phyloP scores from a whole-genome alignment of 306 rosid genomes.

The Quercus variabilis region DNA sequence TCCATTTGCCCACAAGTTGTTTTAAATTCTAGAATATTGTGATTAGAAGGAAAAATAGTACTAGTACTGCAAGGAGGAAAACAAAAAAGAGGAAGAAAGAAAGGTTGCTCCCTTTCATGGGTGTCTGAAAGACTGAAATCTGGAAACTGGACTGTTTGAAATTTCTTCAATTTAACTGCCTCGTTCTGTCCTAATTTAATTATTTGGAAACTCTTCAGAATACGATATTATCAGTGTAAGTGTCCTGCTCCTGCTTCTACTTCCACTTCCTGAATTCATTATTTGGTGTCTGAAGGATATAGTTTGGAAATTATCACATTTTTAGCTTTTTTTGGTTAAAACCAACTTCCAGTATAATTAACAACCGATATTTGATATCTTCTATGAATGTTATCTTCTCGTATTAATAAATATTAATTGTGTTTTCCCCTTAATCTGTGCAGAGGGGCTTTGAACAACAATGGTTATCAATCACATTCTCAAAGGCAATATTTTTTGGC shows the following conservation, averaged over 20 bases:
- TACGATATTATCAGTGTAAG: background rate
- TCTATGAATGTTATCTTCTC: slow-evolving; percentile 5
- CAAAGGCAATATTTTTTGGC: slow-evolving; percentile 93
- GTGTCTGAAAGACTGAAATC: background rate
- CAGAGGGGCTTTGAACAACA: slow-evolving; percentile 98
- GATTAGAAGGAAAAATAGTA: background rate
- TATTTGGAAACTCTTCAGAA: background rate
- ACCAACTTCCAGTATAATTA: background rate
- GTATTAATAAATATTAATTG: slow-evolving; percentile 25
- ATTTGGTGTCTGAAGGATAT: background rate
- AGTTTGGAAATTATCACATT: background rate
- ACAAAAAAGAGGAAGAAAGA: background rate
- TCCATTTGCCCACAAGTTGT: background rate
- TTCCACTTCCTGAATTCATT: background rate
- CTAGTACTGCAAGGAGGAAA: background rate
- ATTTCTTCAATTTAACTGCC: slow-evolving; percentile 2
- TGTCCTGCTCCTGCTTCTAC: background rate
- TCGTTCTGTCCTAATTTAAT: background rate
- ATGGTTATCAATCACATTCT: slow-evolving; percentile 87
- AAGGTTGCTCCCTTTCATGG: background rate
- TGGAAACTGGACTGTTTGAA: slow-evolving; percentile 3
- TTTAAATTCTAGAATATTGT: too few relatives aligned
- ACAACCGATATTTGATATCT: slow-evolving; percentile 9
- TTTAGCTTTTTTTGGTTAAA: background rate
- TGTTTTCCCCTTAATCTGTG: slow-evolving; percentile 6